Evolutionary conservation across 345 rosid species (phyloP), one percentile per base, ranked within the genome.

Genomic region (Camelina hispida): DNA sequence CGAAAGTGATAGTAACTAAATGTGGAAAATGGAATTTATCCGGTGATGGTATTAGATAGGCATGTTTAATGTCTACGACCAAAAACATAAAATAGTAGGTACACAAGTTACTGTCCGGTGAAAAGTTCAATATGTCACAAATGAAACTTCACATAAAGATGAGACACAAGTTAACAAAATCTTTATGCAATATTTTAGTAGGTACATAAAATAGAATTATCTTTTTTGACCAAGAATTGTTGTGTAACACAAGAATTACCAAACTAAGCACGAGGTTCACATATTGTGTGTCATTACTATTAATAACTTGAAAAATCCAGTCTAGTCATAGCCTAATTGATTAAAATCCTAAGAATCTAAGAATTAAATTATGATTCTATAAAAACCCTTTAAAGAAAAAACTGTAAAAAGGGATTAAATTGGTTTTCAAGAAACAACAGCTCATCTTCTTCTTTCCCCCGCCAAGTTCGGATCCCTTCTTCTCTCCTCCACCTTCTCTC

Each of bases 401-500:
- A 76, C 63, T 62, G 17, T 34, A 62, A 37, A 76, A 44, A 28
- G 30, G 30, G 30, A 47, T 53, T 34, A 34, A 34, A 34, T 34
- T 69, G 18, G 57, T 76, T 51, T 51, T 69, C 6, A 61, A 28
- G 9, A 71, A 4, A 77, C 80, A 4, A 77, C 81, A 78, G 62
- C 73, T 78, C 73, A 78, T 72, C 72, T 38, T 75, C 57, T 32
- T 53, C 50, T 34, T 52, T 64, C 37, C 48, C 25, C 76, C 62
- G 72, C 56, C 72, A 55, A 65, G 46, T 42, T 54, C 80, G 75
- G 80, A 62, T 62, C 75, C 43, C 2, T 71, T 71, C 68, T 60
- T 38, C 46, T 68, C 70, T 64, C 69, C 80, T 70, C 80, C 62
- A 62, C 72, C 61, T 65, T 71, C 55, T 76, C 74, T 76, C 74